These are phyloP conservation scores for Bertia moriformis DNA, from an alignment of 2,329 filamentous ascomycete genomes.

Conservation along the genomic window DNA sequence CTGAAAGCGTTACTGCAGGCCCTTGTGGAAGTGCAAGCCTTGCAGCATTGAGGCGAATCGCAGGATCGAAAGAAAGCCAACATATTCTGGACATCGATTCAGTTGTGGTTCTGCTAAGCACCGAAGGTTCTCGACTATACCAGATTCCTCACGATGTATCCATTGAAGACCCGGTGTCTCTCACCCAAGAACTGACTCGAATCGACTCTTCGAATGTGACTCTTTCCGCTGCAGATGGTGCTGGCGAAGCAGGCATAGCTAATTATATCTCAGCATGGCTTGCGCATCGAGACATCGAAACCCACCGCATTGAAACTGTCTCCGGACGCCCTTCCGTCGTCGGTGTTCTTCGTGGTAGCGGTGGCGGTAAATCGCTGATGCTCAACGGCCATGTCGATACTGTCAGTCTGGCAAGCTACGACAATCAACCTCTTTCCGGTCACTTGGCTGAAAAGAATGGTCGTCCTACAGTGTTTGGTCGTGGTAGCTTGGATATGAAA, in stretches of 20 bases:
- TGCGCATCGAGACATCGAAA: constrained; percentile 32
- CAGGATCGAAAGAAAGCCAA: constrained; percentile 13
- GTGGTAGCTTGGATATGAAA: constrained; percentile 36
- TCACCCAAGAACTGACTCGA: constrained; percentile 27
- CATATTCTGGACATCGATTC: constrained; percentile 28
- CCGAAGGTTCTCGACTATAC: constrained; percentile 46
- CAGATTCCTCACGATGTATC: constrained; percentile 22
- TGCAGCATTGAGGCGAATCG: constrained; percentile 38
- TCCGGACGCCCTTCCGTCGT: constrained; percentile 32
- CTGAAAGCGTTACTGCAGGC: constrained; percentile 30
- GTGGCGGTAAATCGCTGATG: constrained; percentile 31
- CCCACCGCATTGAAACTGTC: constrained; percentile 29
- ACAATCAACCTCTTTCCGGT: constrained; percentile 26
- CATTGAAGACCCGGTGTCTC: constrained; percentile 20
- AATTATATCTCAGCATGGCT: constrained; percentile 32
- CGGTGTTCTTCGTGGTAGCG: constrained; percentile 27
- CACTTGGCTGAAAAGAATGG: constrained; percentile 16
- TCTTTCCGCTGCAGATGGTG: constrained; percentile 22
- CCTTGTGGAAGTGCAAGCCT: constrained; percentile 47
- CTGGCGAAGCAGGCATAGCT: constrained; percentile 28
- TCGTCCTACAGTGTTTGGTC: constrained; percentile 21
- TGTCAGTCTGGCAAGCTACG: constrained; percentile 30
- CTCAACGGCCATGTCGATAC: constrained; percentile 38
- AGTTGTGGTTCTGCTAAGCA: constrained; percentile 51
- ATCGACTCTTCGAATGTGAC: constrained; percentile 34